Base-by-base conservation (phyloP, 164 flowering plant species). In the Chimonanthus praecox region DNA sequence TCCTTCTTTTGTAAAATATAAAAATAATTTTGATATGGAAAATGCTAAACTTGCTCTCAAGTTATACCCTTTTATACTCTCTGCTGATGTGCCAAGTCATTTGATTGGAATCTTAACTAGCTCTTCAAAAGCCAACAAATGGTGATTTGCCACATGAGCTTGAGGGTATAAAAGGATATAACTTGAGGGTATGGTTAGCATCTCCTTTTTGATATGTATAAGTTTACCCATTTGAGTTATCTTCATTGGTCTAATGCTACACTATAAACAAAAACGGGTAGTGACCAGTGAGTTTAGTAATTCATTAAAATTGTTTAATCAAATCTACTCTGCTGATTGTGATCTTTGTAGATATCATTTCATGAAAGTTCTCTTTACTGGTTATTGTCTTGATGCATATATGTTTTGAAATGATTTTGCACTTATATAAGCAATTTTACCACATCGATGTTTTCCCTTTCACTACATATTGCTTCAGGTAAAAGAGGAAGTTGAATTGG, bases 401-500 rank as follows among this genome's bases (percentile, higher is more conserved):
- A 11, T 54, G 0, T 54, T 11, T 54, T 54, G 10, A 7, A 11
- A 54, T 10, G 11, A 54, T 54, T 54, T 54, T 33, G 33, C 33
- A n/a, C 60, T 54, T 9, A 11, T 51, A 51, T 51, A 11, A 54
- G 60, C 11, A 54, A 54, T 10, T 54, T 54, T 54, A 13, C 60
- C 16, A 5, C 46, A 63, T 47, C n/a, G 66, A 18, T 72, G 51
- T 48, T 15, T 6, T 51, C 0, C 58, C 61, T 8, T 72, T 33
- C 66, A 62, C 46, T 13, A 4, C 60, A 9, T 64, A 13, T 45
- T 66, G 16, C 70, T 74, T 67, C 72, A 82, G 84, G 82, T 82
- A 51, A 79, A 82, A 73, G 84, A 82, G 76, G 84, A 79, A 75
- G 65, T 82, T 70, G 84, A 82, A 71, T 50, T 64, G 68, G 80